Conservation (phyloP, 1,284 basidiomycete species). For the Apiotrichum laibachii region DNA sequence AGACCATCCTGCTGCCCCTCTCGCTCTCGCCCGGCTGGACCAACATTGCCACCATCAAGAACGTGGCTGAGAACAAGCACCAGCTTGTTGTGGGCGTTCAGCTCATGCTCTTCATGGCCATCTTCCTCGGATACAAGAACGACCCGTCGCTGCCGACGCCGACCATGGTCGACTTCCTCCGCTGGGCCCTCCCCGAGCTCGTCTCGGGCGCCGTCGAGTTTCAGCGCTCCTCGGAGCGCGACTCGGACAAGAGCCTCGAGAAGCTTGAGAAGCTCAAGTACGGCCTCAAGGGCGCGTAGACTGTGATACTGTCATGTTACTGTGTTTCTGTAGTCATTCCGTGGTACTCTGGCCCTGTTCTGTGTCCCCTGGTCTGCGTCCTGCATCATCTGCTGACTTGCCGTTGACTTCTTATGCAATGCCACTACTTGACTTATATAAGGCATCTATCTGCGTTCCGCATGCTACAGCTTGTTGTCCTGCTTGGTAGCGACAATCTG, state of each 20-base stretch:
- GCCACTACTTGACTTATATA: too few species aligned
- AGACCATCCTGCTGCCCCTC: slow-evolving; percentile 33
- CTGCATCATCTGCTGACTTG: too few species aligned
- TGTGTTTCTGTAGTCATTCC: too few species aligned
- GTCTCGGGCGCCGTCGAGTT: slow-evolving; percentile 34
- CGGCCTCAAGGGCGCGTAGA: slow-evolving; percentile 38
- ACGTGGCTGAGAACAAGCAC: slow-evolving; percentile 11
- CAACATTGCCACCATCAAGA: slow-evolving; percentile 18
- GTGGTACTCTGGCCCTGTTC: not conserved
- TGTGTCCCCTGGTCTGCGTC: too few species aligned
- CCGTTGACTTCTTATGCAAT: too few species aligned
- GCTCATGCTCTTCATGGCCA: slow-evolving; percentile 26
- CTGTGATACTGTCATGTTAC: too few species aligned
- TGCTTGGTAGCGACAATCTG: not conserved
- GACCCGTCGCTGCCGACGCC: not conserved
- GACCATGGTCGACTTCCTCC: slow-evolving; percentile 22
- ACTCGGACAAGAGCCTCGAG: slow-evolving; percentile 24
- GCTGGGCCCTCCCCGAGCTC: slow-evolving; percentile 36
- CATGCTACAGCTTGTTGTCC: not conserved
- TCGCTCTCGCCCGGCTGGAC: slow-evolving; percentile 29
- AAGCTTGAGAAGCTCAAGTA: slow-evolving; percentile 37
- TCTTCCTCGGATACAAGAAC: slow-evolving; percentile 9
- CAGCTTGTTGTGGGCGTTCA: slow-evolving; percentile 24
- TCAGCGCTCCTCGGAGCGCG: slow-evolving; percentile 33
- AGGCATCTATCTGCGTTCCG: not conserved